Evolutionary conservation across 345 rosid genomes (phyloP), one percentile per base, ranked within the genome.

Genomic region (Gossypioides kirkii): DNA sequence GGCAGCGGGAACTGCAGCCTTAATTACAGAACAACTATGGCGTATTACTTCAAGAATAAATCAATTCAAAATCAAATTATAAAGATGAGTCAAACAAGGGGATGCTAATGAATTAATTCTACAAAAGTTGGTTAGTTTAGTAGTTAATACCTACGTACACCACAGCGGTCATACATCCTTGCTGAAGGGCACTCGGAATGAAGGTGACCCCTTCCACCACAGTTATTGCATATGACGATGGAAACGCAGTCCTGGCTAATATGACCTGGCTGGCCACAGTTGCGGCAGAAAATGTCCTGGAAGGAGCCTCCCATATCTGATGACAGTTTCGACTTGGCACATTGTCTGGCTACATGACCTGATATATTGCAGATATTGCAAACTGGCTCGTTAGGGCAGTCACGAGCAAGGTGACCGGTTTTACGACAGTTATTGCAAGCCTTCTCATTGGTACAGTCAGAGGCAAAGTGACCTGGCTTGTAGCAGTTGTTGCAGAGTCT

Each of bases 401-500:
- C 69, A 1, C 69, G 62, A 56, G 63, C 70, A 22, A 59, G 25
- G 47, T 59, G 76, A 8, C 75, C 75, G 0, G 70, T 26, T 50
- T 76, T 50, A 14, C 56, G 54, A 54, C 70, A 61, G 45, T 69
- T 70, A 42, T 52, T 70, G 62, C 78, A 70, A 8, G 74, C 74
- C 25, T 61, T 61, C 25, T 70, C 74, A 22, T 76, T 76, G 43
- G 64, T 71, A 50, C 71, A 16, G 32, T 25, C 13, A 6, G 56
- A 23, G 17, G 58, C 71, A 47, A 46, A 22, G 71, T 67, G 71
- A 8, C 70, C 77, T 65, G 49, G n/a, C 56, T 60, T 68, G 43
- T 71, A 60, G 73, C 80, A 77, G 25, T 45, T 62, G 54, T 71
- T 76, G 80, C 74, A 68, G 56, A 66, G 76, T 36, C 76, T 64